phyloP scores from a whole-genome alignment of 495 filamentous ascomycete genomes.

The Hypoxylon fragiforme region DNA sequence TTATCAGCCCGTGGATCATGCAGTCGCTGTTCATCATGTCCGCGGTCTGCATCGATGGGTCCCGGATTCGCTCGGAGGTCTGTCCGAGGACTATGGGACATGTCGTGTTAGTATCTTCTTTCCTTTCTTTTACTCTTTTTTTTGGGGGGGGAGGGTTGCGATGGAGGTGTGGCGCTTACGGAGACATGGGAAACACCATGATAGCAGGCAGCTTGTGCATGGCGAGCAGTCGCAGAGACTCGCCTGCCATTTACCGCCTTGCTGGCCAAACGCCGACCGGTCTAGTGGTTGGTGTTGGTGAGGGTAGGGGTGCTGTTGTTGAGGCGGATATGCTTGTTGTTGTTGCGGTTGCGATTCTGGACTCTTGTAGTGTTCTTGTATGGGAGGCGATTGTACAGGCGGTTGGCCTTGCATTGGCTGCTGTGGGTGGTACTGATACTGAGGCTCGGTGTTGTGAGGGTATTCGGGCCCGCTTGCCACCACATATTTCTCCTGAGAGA shows the following conservation, averaged over 20 bases:
- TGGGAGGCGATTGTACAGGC: too few species aligned
- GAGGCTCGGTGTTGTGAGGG: slow-evolving; percentile 12
- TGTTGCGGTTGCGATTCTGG: background rate
- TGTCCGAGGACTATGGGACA: slow-evolving; percentile 46
- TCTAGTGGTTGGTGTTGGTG: background rate
- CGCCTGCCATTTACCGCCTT: slow-evolving; percentile 41
- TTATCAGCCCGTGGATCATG: slow-evolving; percentile 33
- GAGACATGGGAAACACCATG: slow-evolving; percentile 57
- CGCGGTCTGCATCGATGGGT: slow-evolving; percentile 47
- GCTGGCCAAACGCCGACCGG: slow-evolving; percentile 15
- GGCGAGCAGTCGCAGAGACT: slow-evolving; percentile 43
- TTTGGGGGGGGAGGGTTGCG: too few species aligned
- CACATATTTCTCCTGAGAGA: slow-evolving; percentile 21
- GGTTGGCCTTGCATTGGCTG: slow-evolving; percentile 14
- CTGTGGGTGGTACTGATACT: slow-evolving; percentile 13
- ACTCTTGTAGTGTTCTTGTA: too few species aligned
- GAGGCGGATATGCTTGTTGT: background rate
- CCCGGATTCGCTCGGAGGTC: slow-evolving; percentile 50
- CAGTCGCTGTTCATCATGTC: slow-evolving; percentile 51
- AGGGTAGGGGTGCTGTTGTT: background rate
- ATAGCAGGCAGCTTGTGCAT: slow-evolving; percentile 44
- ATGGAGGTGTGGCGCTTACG: slow-evolving; percentile 26
- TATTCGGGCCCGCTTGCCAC: slow-evolving; percentile 13
- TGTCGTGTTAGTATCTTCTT: slow-evolving; percentile 1
- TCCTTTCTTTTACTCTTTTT: too few species aligned